Evolutionary conservation across 768 basidiomycete species (phyloP), one percentile per base, ranked within the genome.

Genomic region (Pulveroboletus sp.): DNA sequence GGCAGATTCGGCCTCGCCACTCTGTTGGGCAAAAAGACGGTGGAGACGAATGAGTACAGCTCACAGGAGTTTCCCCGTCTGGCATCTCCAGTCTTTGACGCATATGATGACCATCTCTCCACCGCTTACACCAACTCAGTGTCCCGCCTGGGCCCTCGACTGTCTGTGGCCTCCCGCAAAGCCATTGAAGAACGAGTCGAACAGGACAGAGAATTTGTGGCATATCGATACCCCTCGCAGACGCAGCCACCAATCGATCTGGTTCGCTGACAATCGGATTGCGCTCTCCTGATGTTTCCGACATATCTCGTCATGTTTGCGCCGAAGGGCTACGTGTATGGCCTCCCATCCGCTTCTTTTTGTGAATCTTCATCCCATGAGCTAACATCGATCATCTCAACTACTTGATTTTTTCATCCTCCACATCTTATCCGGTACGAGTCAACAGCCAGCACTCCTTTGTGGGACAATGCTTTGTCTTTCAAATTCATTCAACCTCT

Each of bases 121-220:
- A 70, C 68, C 59, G 73, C 76, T 38, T 77, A 83, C 62, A 69
- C 75, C 43, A 72, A 73, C 24, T 76, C 80, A 8, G 71, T 71
- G 17, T 78, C 80, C 29, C 70, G 80, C 22, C 73, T 71, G 8
- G 71, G 67, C 27, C 71, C 80, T 41, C 75, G 85, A 45, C 73
- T 82, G 74, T 86, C 85, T 35, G 71, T 82, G 17, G 75, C 76
- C 10, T 83, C 85, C 16, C 78, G 83, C 48, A 89, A 82, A 71
- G 81, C 81, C 40, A 73, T 89, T 47, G 86, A 88, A 58, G 81
- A 85, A 57, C 75, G 89, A 19, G 87, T 93, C n/a, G 77, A 84
- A n/a, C 90, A 88, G 67, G 89, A 90, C 63, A 68, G 79, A 4
- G 86, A 91, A 16, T 92, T 93, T 61, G 82, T 92, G 51, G 87